phyloP scores from a whole-genome alignment of 495 filamentous ascomycete species.

The Endocarpon pusillum region DNA sequence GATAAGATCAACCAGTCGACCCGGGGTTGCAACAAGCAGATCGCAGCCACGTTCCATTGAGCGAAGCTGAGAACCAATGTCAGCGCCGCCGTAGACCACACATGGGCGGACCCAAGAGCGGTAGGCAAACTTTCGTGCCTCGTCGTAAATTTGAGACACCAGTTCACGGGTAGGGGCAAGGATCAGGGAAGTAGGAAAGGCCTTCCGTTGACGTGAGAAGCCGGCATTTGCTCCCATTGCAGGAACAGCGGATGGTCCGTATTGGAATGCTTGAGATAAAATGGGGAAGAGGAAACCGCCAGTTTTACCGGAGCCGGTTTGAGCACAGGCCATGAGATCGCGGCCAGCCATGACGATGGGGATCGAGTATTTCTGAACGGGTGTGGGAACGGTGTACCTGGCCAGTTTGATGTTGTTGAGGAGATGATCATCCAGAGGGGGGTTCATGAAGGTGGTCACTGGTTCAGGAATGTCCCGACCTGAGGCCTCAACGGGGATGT shows the following conservation, averaged over 20 bases:
- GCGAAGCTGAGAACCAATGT: conserved; percentile 90
- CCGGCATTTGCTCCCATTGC: conserved; percentile 48
- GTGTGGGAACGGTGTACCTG: conserved; percentile 84
- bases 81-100: conserved; percentile 97
- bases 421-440: conserved; percentile 83
- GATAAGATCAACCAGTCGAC: conserved; percentile 91
- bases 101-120: conserved; percentile 97
- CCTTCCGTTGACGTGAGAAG: conserved; percentile 75
- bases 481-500: conserved; percentile 95
- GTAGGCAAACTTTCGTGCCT: conserved; percentile 94
- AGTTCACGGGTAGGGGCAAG: conserved; percentile 93
- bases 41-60: conserved; percentile 97
- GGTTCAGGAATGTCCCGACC: conserved; percentile 89
- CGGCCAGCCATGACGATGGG: conserved; percentile 93
- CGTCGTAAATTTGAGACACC: conserved; percentile 96
- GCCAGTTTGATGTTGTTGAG: conserved; percentile 82
- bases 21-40: conserved; percentile 90
- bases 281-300: conserved; percentile 99
- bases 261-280: conserved; percentile 83
- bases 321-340: conserved; percentile 97
- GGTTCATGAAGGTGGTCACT: conserved; percentile 76
- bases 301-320: conserved; percentile 98
- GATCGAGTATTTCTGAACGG: conserved; percentile 96
- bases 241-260: conserved; percentile 58
- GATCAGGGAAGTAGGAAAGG: conserved; percentile 88